phyloP scores from a whole-genome alignment of 257 asterid genomes.

The Fraxinus pennsylvanica region DNA sequence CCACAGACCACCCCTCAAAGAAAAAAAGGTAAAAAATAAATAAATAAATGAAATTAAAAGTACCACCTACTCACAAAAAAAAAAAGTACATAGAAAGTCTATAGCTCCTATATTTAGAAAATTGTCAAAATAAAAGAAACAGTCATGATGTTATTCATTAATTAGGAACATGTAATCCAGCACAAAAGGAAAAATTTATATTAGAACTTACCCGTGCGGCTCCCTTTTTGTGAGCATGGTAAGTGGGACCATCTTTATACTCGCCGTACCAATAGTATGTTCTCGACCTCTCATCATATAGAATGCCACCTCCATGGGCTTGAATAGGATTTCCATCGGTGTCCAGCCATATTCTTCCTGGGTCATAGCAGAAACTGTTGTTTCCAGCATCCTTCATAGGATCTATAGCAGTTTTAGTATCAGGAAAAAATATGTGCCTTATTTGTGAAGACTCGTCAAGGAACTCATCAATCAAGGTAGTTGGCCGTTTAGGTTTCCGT shows the following conservation, averaged over 20 bases:
- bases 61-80: neutral
- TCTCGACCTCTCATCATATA: constrained; percentile 64
- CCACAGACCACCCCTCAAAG: neutral
- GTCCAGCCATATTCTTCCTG: constrained; percentile 93
- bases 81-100: neutral
- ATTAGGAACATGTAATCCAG: neutral
- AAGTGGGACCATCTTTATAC: constrained; percentile 96
- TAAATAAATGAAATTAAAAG: neutral
- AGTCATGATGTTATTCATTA: neutral
- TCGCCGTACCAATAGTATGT: constrained; percentile 98
- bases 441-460: constrained; percentile 87
- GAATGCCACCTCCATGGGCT: constrained; percentile 97
- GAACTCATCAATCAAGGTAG: constrained; percentile 81
- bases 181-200: neutral
- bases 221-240: constrained; percentile 89
- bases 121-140: neutral
- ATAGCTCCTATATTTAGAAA: neutral
- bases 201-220: constrained; percentile 83
- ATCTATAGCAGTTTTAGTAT: constrained; percentile 54
- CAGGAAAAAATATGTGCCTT: constrained; percentile 81
- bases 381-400: constrained; percentile 58
- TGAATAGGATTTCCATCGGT: constrained; percentile 94
- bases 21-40: neutral
- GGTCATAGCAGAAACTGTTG: constrained; percentile 59
- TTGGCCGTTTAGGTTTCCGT: constrained; percentile 71